A percentile compares a stretch with the other conserved stretches of the same genome.
Evolutionary conservation across 139 green algal genomes (phyloP).

Genomic region (Tetradesmus obliquus): DNA sequence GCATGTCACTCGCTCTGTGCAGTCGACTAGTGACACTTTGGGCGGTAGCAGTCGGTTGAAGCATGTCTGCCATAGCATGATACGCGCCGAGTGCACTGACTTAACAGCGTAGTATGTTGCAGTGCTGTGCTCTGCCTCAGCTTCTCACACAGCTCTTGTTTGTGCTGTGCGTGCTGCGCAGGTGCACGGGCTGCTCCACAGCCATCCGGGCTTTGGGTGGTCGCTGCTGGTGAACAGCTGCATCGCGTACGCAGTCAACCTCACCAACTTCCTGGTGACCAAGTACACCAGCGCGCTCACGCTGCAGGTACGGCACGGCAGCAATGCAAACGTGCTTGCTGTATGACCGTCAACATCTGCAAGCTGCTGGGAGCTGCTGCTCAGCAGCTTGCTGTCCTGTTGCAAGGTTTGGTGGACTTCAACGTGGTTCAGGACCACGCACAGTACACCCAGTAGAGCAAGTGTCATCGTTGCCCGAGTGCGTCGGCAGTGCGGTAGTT

Average conservation of each 20-base stretch:
- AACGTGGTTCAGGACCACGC: too few species aligned
- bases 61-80: too few species aligned
- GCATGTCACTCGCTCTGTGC: too few species aligned
- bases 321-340: not conserved
- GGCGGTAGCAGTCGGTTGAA: too few species aligned
- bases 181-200: slow-evolving; percentile 3
- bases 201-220: slow-evolving; percentile 66
- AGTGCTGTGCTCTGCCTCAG: too few species aligned
- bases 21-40: too few species aligned
- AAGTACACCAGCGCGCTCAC: slow-evolving; percentile 95
- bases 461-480: too few species aligned
- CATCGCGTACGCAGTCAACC: slow-evolving; percentile 96
- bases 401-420: too few species aligned
- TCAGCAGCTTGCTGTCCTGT: not conserved
- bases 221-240: slow-evolving; percentile 86
- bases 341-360: not conserved
- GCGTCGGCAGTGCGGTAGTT: not conserved
- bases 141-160: too few species aligned
- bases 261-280: slow-evolving; percentile 98
- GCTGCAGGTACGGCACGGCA: slow-evolving; percentile 76
- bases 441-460: too few species aligned
- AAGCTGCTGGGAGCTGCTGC: not conserved
- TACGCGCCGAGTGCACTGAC: not conserved
- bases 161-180: slow-evolving; percentile 22
- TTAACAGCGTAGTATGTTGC: not conserved